These are phyloP conservation scores for Paraphaeosphaeria sporulosa DNA, from an alignment of 2,329 filamentous ascomycete species.

Conservation along the genomic window DNA sequence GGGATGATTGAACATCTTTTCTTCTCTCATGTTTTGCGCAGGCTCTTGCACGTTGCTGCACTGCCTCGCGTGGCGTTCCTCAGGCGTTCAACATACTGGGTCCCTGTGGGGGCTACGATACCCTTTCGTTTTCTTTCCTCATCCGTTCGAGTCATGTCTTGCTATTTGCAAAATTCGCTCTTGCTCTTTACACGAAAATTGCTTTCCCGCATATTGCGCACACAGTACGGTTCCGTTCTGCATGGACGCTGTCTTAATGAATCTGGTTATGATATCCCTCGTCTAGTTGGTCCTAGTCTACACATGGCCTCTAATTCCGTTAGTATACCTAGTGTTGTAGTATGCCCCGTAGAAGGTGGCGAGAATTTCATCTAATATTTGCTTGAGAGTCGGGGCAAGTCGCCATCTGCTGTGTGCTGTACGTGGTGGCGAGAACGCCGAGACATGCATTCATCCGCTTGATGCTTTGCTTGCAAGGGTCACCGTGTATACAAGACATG, in stretches of 20 bases:
- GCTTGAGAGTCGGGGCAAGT: neutral
- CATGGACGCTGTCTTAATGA: neutral
- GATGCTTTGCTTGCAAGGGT: neutral
- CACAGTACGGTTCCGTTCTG: neutral
- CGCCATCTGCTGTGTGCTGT: neutral
- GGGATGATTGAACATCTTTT: neutral
- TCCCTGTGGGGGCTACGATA: constrained; percentile 5
- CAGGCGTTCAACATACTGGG: constrained; percentile 1
- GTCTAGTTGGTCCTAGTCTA: neutral
- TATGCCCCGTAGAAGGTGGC: neutral
- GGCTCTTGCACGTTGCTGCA: neutral
- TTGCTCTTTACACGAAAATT: constrained; percentile 1
- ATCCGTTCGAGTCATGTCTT: neutral
- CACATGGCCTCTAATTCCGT: neutral
- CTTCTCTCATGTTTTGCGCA: neutral
- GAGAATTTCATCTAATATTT: neutral
- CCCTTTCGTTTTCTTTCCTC: neutral
- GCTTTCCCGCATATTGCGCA: neutral
- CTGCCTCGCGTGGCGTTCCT: constrained; percentile 6
- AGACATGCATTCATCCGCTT: neutral
- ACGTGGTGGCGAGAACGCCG: neutral
- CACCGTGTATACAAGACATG: neutral
- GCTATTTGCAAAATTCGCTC: neutral
- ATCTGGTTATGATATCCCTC: neutral
- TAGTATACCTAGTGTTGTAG: neutral